Conservation (phyloP, 257 asterid species). For the Jasminum sambac region DNA sequence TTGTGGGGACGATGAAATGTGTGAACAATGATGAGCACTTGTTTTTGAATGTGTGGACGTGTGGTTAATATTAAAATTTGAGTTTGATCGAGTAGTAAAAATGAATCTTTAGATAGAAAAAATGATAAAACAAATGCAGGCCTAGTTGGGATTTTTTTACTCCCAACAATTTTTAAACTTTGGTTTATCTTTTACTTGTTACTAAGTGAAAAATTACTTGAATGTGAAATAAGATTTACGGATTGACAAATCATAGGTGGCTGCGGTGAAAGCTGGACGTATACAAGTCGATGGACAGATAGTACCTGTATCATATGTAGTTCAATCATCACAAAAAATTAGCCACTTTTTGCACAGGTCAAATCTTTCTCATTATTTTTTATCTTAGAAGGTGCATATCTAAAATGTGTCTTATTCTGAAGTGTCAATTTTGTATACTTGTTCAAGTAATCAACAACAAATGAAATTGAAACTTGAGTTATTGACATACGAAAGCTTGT, state of each 20-base stretch:
- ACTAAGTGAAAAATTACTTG: background rate
- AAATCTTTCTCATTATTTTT: constrained; percentile 9
- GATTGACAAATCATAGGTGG: constrained; percentile 43
- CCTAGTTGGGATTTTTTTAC: background rate
- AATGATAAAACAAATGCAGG: too few relatives aligned
- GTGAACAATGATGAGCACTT: too few relatives aligned
- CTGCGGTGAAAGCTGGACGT: constrained; percentile 88
- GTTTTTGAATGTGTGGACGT: too few relatives aligned
- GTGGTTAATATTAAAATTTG: too few relatives aligned
- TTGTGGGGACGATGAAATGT: too few relatives aligned
- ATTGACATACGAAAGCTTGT: constrained; percentile 58
- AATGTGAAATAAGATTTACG: background rate
- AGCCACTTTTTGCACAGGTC: constrained; percentile 97
- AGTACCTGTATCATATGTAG: constrained; percentile 67
- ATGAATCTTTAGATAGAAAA: too few relatives aligned
- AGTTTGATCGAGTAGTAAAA: too few relatives aligned
- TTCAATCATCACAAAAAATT: constrained; percentile 76
- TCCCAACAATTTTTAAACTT: background rate
- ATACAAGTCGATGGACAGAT: constrained; percentile 85
- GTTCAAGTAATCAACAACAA: too few relatives aligned
- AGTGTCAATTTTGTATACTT: constrained; percentile 10
- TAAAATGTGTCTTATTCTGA: background rate
- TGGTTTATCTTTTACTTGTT: background rate
- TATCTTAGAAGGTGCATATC: background rate
- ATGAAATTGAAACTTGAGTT: constrained; percentile 31